Evolutionary conservation across 768 basidiomycete species (phyloP).

Genomic region (Hygrocybe coccinea): DNA sequence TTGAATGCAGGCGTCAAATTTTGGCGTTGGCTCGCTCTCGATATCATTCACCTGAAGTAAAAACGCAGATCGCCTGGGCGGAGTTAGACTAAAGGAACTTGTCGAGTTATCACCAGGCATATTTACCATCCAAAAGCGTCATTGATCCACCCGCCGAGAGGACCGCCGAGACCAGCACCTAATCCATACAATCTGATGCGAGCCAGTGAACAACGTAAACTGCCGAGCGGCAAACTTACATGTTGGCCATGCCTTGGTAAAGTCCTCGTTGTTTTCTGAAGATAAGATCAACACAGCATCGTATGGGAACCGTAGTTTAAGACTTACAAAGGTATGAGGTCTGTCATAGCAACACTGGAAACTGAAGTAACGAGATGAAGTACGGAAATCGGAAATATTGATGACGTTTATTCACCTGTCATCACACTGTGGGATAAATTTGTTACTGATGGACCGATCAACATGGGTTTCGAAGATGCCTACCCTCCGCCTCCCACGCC

Average conservation of each 20-base stretch:
- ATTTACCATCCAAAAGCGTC: conserved; percentile 81
- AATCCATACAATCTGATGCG: conserved; percentile 68
- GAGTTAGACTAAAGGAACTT: conserved; percentile 14
- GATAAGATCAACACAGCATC: conserved; percentile 5
- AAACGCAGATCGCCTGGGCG: conserved; percentile 76
- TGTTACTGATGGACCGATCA: conserved; percentile 15
- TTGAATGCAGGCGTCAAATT: conserved; percentile 7
- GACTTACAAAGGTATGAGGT: conserved; percentile 82
- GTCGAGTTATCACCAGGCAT: conserved; percentile 5
- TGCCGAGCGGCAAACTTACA: conserved; percentile 45
- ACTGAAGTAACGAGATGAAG: conserved; percentile 41
- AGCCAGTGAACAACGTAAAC: not conserved
- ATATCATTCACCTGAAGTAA: conserved; percentile 63
- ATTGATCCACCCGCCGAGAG: conserved; percentile 79
- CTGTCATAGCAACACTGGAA: conserved; percentile 77
- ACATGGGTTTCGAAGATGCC: conserved; percentile 22
- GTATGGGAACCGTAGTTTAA: conserved; percentile 7
- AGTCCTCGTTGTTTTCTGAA: conserved; percentile 76
- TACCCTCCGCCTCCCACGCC: conserved; percentile 92
- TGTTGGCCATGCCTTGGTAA: conserved; percentile 88
- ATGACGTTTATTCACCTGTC: conserved; percentile 54
- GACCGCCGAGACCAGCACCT: conserved; percentile 77
- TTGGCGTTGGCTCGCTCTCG: not conserved
- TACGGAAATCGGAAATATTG: conserved; percentile 13
- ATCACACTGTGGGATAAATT: conserved; percentile 54